These are phyloP conservation scores for Yarrowia sp. DNA, from an alignment of 805 yeast genomes.

Conservation along the genomic window DNA sequence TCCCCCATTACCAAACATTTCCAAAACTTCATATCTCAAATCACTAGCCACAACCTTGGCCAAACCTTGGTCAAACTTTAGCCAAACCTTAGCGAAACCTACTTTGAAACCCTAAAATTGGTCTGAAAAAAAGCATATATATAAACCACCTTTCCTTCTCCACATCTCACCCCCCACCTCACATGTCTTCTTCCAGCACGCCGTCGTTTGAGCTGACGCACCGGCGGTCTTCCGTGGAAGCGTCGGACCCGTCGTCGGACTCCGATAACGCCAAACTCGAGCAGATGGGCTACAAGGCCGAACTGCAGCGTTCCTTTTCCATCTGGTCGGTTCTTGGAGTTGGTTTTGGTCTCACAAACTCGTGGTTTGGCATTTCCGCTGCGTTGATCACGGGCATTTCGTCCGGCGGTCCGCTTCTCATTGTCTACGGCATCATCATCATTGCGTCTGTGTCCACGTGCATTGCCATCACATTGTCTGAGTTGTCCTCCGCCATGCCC, in stretches of 20 bases:
- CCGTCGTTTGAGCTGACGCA: no score
- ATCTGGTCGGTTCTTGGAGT: constrained; percentile 58
- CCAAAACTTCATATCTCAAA: no score
- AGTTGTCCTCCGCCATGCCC: constrained; percentile 69
- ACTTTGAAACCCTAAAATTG: no score
- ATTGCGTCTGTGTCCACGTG: constrained; percentile 61
- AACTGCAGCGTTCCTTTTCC: constrained; percentile 64
- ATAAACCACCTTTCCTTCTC: no score
- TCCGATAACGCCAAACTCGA: constrained; percentile 31
- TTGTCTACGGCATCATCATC: constrained; percentile 66
- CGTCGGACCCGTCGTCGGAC: constrained; percentile 3
- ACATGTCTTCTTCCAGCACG: constrained; percentile 6
- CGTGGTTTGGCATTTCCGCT: constrained; percentile 69
- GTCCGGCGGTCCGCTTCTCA: constrained; percentile 67
- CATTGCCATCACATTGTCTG: constrained; percentile 70
- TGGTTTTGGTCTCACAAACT: constrained; percentile 68
- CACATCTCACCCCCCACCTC: no score
- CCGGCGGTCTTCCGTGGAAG: no score
- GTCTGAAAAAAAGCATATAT: no score
- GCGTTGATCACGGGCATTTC: constrained; percentile 66
- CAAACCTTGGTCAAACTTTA: no score
- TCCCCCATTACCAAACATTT: no score
- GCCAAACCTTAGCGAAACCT: no score
- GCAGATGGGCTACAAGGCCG: constrained; percentile 65
- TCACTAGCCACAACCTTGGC: no score